A percentile compares a stretch with the other conserved stretches of the same genome.
Evolutionary conservation across 129 eudicot species (phyloP).

Genomic region (Centella asiatica): DNA sequence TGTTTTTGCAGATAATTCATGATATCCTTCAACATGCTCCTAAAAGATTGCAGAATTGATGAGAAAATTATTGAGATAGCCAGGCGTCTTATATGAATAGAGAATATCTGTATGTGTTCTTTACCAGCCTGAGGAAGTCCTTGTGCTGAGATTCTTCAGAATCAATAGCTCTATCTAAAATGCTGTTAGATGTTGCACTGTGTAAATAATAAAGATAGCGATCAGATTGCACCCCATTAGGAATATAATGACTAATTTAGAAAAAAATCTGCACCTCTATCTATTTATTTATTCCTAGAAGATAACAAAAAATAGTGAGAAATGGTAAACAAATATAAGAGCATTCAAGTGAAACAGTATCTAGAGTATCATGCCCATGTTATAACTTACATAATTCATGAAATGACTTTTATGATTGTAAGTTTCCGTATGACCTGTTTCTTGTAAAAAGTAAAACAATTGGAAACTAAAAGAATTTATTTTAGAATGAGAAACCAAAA

Average conservation of each 20-base stretch:
- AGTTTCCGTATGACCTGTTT: too few species aligned
- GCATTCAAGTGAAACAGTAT: neutral
- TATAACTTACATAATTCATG: too few species aligned
- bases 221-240: neutral
- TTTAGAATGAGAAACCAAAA: neutral
- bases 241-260: neutral
- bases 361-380: too few species aligned
- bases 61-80: constrained; percentile 1
- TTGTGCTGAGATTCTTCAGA: constrained; percentile 79
- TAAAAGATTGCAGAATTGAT: constrained; percentile 23
- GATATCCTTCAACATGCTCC: constrained; percentile 91
- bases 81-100: neutral
- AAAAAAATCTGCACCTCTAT: neutral
- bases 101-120: neutral
- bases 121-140: constrained; percentile 78
- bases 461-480: too few species aligned
- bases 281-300: neutral
- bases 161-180: constrained; percentile 74
- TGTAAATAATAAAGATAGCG: neutral
- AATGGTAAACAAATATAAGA: neutral
- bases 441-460: too few species aligned
- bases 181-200: constrained; percentile 73
- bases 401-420: too few species aligned
- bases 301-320: neutral
- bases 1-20: constrained; percentile 73